phyloP scores from a whole-genome alignment of 2,329 filamentous ascomycete species.

The Elsinoe necatrix region DNA sequence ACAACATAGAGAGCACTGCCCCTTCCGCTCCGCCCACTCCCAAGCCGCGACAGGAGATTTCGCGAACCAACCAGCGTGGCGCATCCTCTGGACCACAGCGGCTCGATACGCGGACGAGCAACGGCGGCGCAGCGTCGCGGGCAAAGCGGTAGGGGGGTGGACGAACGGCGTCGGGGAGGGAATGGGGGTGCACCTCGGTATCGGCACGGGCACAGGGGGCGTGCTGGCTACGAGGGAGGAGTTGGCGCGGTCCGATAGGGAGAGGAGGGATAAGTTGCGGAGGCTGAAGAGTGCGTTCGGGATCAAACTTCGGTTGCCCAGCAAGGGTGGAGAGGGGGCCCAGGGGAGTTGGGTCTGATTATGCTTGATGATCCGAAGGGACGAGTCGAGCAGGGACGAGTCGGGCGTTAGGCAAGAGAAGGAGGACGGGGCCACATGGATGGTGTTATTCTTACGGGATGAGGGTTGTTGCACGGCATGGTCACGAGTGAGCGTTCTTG shows the following conservation, averaged over 20 bases:
- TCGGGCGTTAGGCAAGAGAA: background rate
- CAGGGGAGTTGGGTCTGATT: background rate
- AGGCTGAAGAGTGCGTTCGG: conserved; percentile 30
- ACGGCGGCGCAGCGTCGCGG: conserved; percentile 22
- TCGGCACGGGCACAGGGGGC: background rate
- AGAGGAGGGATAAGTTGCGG: conserved; percentile 27
- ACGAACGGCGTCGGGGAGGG: conserved; percentile 1
- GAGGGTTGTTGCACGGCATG: background rate
- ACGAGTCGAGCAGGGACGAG: background rate
- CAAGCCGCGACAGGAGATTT: conserved; percentile 29
- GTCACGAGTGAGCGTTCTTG: background rate
- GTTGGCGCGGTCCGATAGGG: conserved; percentile 27
- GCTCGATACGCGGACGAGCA: conserved; percentile 27
- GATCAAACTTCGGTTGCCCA: conserved; percentile 22
- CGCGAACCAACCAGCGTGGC: conserved; percentile 25
- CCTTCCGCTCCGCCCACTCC: conserved; percentile 29
- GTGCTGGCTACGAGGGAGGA: conserved; percentile 23
- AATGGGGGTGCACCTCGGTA: conserved; percentile 7
- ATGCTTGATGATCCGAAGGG: background rate
- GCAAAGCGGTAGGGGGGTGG: background rate
- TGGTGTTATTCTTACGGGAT: background rate
- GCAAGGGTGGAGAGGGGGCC: background rate
- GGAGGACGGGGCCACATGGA: background rate
- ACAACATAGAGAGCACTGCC: conserved; percentile 32
- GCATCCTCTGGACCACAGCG: conserved; percentile 28